phyloP scores from a whole-genome alignment of 2,329 filamentous ascomycete species.

The Emergomyces africanus region DNA sequence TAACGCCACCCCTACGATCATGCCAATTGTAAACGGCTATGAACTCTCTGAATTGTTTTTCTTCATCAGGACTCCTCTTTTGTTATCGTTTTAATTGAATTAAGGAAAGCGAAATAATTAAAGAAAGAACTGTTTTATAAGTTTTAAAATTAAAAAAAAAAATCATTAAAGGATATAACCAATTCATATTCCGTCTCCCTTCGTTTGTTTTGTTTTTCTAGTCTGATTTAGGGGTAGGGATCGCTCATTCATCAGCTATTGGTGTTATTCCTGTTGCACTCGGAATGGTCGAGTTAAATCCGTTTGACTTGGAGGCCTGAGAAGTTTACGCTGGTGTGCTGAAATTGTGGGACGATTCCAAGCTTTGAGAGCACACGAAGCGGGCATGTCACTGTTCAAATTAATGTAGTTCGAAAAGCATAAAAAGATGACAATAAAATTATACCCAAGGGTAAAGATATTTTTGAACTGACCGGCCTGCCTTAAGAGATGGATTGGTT shows the following conservation, averaged over 20 bases:
- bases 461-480: not conserved
- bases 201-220: not conserved
- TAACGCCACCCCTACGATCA: not conserved
- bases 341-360: not conserved
- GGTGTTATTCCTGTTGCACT: not conserved
- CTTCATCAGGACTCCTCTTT: not conserved
- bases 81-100: not conserved
- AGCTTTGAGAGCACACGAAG: not conserved
- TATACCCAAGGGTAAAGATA: not conserved
- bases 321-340: too few relatives aligned
- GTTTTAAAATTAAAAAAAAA: not conserved
- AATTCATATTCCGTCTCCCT: not conserved
- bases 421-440: not conserved
- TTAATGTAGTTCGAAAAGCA: not conserved
- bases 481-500: not conserved
- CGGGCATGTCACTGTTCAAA: not conserved
- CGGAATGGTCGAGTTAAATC: not conserved
- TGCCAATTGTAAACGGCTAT: not conserved
- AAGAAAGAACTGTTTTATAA: not conserved
- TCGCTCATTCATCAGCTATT: not conserved
- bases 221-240: not conserved
- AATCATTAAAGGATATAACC: not conserved
- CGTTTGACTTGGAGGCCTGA: not conserved
- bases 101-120: not conserved
- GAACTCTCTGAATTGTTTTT: not conserved